phyloP scores from a whole-genome alignment of 345 rosid genomes.

The Pugionium cornutum region DNA sequence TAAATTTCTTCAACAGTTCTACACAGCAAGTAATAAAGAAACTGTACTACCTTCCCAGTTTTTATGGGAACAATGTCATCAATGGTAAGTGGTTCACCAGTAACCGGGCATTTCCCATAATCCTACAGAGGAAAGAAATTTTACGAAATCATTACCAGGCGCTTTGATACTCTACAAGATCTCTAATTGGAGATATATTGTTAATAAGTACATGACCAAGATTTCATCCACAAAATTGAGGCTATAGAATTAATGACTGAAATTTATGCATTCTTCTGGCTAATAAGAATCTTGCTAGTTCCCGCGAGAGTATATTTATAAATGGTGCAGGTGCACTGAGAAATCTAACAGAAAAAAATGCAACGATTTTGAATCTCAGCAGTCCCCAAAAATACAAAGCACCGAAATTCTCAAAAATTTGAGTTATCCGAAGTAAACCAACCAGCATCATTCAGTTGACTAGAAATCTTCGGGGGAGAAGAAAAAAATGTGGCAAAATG shows the following conservation, averaged over 20 bases:
- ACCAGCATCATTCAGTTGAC: neutral
- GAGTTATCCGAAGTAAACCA: conserved; percentile 4
- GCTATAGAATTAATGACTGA: conserved; percentile 1
- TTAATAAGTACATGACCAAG: neutral
- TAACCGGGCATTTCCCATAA: conserved; percentile 85
- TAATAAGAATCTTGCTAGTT: neutral
- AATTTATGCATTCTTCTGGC: neutral
- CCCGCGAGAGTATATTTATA: neutral
- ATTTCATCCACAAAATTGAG: neutral
- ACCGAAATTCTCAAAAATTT: neutral
- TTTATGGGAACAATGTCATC: conserved; percentile 59
- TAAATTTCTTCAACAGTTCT: neutral
- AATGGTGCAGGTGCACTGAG: neutral
- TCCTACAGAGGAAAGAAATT: conserved; percentile 48
- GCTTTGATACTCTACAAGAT: conserved; percentile 1
- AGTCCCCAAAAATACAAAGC: conserved; percentile 3
- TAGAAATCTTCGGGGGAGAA: neutral
- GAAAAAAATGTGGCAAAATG: neutral
- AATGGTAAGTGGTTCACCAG: conserved; percentile 72
- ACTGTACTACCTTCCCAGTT: conserved; percentile 47
- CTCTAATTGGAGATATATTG: neutral
- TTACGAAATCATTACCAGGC: conserved; percentile 13
- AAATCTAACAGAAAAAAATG: neutral
- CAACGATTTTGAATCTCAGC: neutral
- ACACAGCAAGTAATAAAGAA: neutral